These are phyloP conservation scores for Bertia moriformis DNA, from an alignment of 2,329 filamentous ascomycete species.

Conservation along the genomic window DNA sequence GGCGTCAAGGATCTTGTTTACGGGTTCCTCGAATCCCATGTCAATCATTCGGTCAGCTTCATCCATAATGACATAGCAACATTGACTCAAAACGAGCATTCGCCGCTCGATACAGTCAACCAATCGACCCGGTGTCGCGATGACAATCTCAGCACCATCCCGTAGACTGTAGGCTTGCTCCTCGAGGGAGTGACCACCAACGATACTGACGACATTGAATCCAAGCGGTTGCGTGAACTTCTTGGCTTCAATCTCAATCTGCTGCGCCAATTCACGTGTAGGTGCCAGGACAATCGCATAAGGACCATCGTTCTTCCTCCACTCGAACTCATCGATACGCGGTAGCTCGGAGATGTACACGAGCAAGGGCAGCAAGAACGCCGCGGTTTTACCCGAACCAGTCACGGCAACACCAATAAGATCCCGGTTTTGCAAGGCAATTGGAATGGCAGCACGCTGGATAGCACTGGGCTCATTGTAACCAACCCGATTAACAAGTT, in stretches of 20 bases:
- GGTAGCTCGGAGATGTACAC: slow-evolving; percentile 90
- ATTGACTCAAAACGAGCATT: slow-evolving; percentile 83
- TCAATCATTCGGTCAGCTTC: slow-evolving; percentile 99
- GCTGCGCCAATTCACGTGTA: slow-evolving; percentile 91
- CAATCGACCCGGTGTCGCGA: slow-evolving; percentile 92
- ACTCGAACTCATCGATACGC: slow-evolving; percentile 54
- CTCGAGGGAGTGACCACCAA: slow-evolving; percentile 91
- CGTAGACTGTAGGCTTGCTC: slow-evolving; percentile 82
- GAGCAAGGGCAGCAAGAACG: slow-evolving; percentile 79
- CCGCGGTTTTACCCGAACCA: slow-evolving; percentile 94
- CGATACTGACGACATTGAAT: slow-evolving; percentile 89
- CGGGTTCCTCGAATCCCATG: slow-evolving; percentile 89
- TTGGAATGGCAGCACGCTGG: slow-evolving; percentile 86
- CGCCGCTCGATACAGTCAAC: slow-evolving; percentile 93
- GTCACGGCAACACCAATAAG: slow-evolving; percentile 97
- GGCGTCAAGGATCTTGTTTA: slow-evolving; percentile 93
- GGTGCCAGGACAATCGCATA: slow-evolving; percentile 95
- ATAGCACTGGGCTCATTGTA: slow-evolving; percentile 87
- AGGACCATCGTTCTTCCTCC: slow-evolving; percentile 80
- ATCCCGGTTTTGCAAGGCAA: slow-evolving; percentile 81
- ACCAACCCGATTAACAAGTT: slow-evolving; percentile 71
- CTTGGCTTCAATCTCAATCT: slow-evolving; percentile 85
- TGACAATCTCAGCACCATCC: slow-evolving; percentile 91
- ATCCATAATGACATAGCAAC: slow-evolving; percentile 98
- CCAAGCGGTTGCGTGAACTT: slow-evolving; percentile 85